Conservation (phyloP, 2,329 filamentous ascomycete genomes). For the Fusarium sp. region DNA sequence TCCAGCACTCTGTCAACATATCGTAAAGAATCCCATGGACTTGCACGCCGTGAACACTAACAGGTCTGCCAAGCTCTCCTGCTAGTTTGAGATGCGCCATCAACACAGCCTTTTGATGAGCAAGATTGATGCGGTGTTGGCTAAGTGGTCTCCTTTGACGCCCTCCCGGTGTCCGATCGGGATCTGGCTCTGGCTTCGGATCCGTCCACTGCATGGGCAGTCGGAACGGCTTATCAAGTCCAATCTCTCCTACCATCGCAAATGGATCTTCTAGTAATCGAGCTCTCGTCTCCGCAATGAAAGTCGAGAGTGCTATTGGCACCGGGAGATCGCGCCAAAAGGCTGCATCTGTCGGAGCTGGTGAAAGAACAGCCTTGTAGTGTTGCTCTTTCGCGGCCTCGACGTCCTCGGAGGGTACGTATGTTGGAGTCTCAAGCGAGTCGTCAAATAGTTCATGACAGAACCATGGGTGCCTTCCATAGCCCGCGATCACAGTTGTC, state of each 20-base stretch:
- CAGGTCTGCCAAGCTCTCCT: conserved; percentile 69
- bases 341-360: conserved; percentile 19
- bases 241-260: conserved; percentile 78
- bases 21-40: conserved; percentile 75
- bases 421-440: neutral
- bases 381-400: conserved; percentile 28
- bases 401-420: neutral
- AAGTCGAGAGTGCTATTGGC: conserved; percentile 65
- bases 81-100: conserved; percentile 73
- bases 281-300: conserved; percentile 63
- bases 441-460: conserved; percentile 39
- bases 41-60: conserved; percentile 76
- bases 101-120: conserved; percentile 72
- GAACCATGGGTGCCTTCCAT: conserved; percentile 42
- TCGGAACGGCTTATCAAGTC: conserved; percentile 77
- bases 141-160: conserved; percentile 74
- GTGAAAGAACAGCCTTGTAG: conserved; percentile 29
- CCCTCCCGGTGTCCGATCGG: conserved; percentile 68
- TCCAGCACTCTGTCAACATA: conserved; percentile 67
- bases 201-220: conserved; percentile 67
- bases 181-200: conserved; percentile 16
- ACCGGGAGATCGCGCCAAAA: conserved; percentile 59
- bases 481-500: conserved; percentile 28
- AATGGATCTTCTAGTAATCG: conserved; percentile 66
- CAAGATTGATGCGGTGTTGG: conserved; percentile 69